Conservation (phyloP, 2,329 filamentous ascomycete species). For the Pleoardoris graminearum region DNA sequence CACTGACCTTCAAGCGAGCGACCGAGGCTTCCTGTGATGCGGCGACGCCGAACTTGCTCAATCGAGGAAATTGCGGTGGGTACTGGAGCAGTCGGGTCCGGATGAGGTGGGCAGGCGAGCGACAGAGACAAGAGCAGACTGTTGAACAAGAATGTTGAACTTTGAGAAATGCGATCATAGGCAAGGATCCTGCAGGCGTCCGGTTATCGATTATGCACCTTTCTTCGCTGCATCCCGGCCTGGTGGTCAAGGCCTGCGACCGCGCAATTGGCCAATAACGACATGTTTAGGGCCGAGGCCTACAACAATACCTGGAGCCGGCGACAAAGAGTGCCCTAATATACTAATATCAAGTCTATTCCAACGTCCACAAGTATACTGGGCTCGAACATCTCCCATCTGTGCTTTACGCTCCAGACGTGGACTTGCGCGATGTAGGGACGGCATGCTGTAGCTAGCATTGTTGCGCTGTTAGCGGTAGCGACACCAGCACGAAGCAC, state of each 20-base stretch:
- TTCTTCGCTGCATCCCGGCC: constrained; percentile 14
- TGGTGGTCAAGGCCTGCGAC: constrained; percentile 30
- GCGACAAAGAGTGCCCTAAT: background rate
- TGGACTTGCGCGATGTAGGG: background rate
- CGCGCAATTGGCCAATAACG: constrained; percentile 28
- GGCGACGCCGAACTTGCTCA: constrained; percentile 26
- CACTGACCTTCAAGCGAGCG: constrained; percentile 24
- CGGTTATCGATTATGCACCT: constrained; percentile 33
- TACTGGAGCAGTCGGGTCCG: constrained; percentile 5
- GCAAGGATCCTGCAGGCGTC: constrained; percentile 22
- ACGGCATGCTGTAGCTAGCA: background rate
- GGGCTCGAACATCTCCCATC: background rate
- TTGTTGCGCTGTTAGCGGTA: background rate
- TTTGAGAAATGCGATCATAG: constrained; percentile 25
- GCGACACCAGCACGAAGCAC: no score
- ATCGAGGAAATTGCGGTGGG: constrained; percentile 7
- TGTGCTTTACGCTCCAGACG: background rate
- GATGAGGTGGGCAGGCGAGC: constrained; percentile 1
- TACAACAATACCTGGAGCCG: background rate
- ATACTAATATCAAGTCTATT: background rate
- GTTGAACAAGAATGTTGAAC: constrained; percentile 24
- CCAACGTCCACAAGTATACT: background rate
- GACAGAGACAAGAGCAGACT: constrained; percentile 15
- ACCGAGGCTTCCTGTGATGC: constrained; percentile 44
- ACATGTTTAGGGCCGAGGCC: background rate